phyloP scores from a whole-genome alignment of 2,329 filamentous ascomycete genomes.

The Raffaelea ambrosiae region DNA sequence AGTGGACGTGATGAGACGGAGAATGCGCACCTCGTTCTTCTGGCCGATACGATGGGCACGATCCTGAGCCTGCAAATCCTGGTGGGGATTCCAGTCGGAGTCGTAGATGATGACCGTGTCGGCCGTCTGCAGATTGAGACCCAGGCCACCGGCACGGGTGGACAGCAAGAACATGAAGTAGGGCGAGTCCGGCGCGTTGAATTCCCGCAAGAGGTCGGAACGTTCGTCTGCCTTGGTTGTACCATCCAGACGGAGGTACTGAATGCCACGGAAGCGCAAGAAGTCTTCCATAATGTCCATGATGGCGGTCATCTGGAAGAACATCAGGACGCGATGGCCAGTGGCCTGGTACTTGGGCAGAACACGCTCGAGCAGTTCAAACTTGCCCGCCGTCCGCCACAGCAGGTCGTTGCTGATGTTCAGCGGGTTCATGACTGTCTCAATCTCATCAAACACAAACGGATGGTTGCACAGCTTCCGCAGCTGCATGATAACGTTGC shows the following conservation, averaged over 20 bases:
- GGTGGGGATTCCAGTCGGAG: slow-evolving; percentile 98
- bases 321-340: slow-evolving; percentile 95
- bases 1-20: slow-evolving; percentile 91
- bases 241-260: slow-evolving; percentile 89
- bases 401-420: slow-evolving; percentile 85
- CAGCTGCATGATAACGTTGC: slow-evolving; percentile 99
- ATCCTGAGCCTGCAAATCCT: slow-evolving; percentile 98
- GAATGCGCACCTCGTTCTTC: slow-evolving; percentile 97
- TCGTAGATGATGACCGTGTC: slow-evolving; percentile 99
- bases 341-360: slow-evolving; percentile 88
- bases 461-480: slow-evolving; percentile 98
- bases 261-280: slow-evolving; percentile 70
- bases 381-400: slow-evolving; percentile 95
- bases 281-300: slow-evolving; percentile 99
- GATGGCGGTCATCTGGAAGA: slow-evolving; percentile 99
- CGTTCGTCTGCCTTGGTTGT: slow-evolving; percentile 97
- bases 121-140: slow-evolving; percentile 92
- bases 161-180: slow-evolving; percentile 99
- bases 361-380: slow-evolving; percentile 86
- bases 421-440: slow-evolving; percentile 93
- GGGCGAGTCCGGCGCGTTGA: slow-evolving; percentile 82
- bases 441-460: slow-evolving; percentile 96
- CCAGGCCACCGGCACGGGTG: slow-evolving; percentile 93
- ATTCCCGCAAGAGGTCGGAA: slow-evolving; percentile 77
- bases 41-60: slow-evolving; percentile 99